Evolutionary conservation across 148 eudicot species (phyloP), one percentile per base, ranked within the genome.

Genomic region (Camellia lanceoleosa): DNA sequence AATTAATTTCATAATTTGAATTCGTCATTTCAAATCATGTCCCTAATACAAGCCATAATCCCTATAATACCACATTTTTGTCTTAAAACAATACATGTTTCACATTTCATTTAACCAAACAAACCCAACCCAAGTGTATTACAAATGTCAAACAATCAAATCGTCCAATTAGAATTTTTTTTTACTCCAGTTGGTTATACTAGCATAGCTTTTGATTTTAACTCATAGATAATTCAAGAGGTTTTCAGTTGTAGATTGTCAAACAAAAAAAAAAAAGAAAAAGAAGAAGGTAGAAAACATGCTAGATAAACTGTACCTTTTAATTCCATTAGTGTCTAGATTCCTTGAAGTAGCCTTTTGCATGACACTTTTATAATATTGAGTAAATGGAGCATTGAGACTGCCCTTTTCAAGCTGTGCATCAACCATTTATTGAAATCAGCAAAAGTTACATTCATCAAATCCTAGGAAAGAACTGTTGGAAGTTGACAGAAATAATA

Each of bases 351-450:
- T 73, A 52, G 94, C 95, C 79, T 91, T 94, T 69, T 92, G 90
- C 67, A 89, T 83, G 59, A 89, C 84, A 81, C 98, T 90, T 85
- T 41, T 90, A 88, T 97, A 97, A 65, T 91, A 92, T 78, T 97
- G 98, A 76, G 87, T 84, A 83, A 91, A 97, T 68, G 99, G 81
- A 68, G 89, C 60, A 73, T 83, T 88, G 74, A 77, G 81, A 78
- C 86, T 85, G 73, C 83, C 60, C 76, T 87, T 93, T 73, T 92
- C 99, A 76, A 80, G 44, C 99, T 97, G 92, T 82, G 83, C 38
- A 75, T 30, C 20, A 76, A 82, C 38, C 80, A 80, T 78, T 63
- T 10, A 56, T 18, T 52, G 66, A 80, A 74, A 68, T 78, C 68
- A 85, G 60, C 76, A 71, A 20, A 82, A 62, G 73, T 62, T 41